A percentile compares a stretch with the other conserved stretches of the same genome.
Evolutionary conservation across 805 yeast species (phyloP).

Genomic region (Yarrowia yakushimensis): DNA sequence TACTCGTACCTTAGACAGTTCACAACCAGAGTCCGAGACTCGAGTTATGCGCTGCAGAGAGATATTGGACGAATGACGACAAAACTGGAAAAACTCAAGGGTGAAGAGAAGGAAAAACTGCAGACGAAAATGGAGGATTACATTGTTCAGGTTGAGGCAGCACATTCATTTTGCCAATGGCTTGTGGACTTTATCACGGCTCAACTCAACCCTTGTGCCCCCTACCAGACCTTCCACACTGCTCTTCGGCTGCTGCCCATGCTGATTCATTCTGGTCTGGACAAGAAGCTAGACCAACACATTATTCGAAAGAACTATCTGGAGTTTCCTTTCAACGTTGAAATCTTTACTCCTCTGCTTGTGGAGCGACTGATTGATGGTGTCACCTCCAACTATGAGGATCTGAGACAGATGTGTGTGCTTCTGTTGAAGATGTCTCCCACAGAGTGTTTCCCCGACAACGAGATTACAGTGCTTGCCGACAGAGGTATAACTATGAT

Average conservation of each 20-base stretch:
- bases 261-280: conserved; percentile 56
- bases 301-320: conserved; percentile 45
- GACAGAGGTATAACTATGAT: conserved; percentile 30
- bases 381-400: conserved; percentile 70
- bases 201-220: conserved; percentile 53
- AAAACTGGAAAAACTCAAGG: conserved; percentile 26
- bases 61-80: conserved; percentile 46
- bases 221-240: conserved; percentile 52
- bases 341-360: conserved; percentile 43
- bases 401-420: conserved; percentile 57
- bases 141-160: conserved; percentile 27
- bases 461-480: conserved; percentile 32
- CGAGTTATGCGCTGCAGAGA: conserved; percentile 55
- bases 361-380: conserved; percentile 56
- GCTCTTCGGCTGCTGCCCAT: conserved; percentile 48
- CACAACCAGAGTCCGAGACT: conserved; percentile 62
- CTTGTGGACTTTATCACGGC: conserved; percentile 40
- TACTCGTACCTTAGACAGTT: conserved; percentile 60
- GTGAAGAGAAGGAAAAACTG: neutral
- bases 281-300: conserved; percentile 42
- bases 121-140: conserved; percentile 27
- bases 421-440: conserved; percentile 49
- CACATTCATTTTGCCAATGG: conserved; percentile 44
- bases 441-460: conserved; percentile 26
- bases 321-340: conserved; percentile 48